Conservation (phyloP, 805 yeast species). For the Candida parachauliodes region DNA sequence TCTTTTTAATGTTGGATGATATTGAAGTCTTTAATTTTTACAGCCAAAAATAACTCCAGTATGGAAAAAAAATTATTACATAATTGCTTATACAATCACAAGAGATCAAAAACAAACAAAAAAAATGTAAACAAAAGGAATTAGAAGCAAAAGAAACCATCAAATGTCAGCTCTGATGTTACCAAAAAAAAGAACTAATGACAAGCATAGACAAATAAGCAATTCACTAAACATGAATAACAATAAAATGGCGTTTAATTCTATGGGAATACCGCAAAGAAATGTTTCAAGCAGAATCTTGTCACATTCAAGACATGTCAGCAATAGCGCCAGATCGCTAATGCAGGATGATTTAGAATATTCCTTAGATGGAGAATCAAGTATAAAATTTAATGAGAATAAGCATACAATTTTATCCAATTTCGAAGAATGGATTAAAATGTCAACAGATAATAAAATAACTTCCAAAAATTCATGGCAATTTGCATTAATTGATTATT, state of each 20-base stretch:
- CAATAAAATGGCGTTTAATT: conserved; percentile 7
- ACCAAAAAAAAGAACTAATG: conserved; percentile 8
- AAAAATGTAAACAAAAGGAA: too few relatives aligned
- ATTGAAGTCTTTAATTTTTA: too few relatives aligned
- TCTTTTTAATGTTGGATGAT: too few relatives aligned
- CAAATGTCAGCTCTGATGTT: conserved; percentile 3
- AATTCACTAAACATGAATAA: not conserved
- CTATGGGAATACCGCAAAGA: conserved; percentile 1
- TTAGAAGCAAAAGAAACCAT: too few relatives aligned
- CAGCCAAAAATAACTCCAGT: too few relatives aligned
- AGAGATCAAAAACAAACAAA: too few relatives aligned
- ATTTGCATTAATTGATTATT: conserved; percentile 49
- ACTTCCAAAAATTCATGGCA: conserved; percentile 49
- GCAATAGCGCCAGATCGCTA: conserved; percentile 11
- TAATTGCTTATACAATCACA: too few relatives aligned
- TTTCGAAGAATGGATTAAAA: conserved; percentile 49
- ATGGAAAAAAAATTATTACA: too few relatives aligned
- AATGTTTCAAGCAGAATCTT: conserved; percentile 10
- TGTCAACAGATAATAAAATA: conserved; percentile 47
- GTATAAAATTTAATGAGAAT: conserved; percentile 41
- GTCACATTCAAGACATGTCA: conserved; percentile 15
- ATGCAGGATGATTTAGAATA: conserved; percentile 16
- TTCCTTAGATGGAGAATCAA: conserved; percentile 30
- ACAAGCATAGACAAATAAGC: not conserved
- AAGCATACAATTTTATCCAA: conserved; percentile 39